Evolutionary conservation across 2,329 filamentous ascomycete species (phyloP).

Genomic region (Fusarium pseudoanthophilum): DNA sequence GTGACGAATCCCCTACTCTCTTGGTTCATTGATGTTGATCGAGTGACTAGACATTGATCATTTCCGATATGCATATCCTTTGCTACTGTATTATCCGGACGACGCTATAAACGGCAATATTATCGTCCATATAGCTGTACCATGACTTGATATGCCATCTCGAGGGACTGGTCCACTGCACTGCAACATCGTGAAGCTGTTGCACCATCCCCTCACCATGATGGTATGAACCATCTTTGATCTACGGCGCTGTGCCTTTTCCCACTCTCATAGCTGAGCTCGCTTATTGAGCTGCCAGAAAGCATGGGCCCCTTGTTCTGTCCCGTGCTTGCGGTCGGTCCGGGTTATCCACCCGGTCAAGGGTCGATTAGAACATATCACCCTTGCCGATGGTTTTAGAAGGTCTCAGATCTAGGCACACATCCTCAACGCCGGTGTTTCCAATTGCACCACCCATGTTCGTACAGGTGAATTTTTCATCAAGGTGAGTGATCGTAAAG

Average conservation of each 20-base stretch:
- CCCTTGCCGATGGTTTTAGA: slow-evolving; percentile 24
- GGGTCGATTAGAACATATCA: slow-evolving; percentile 21
- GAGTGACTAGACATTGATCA: slow-evolving; percentile 1
- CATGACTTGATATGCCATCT: slow-evolving; percentile 11
- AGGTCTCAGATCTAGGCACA: slow-evolving; percentile 28
- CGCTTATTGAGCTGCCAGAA: slow-evolving; percentile 15
- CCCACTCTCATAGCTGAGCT: slow-evolving; percentile 27
- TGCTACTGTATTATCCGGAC: background rate
- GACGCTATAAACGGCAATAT: slow-evolving; percentile 6
- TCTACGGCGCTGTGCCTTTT: slow-evolving; percentile 23
- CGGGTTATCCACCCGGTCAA: slow-evolving; percentile 37
- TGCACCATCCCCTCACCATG: slow-evolving; percentile 20
- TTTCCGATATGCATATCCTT: slow-evolving; percentile 11
- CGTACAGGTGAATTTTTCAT: slow-evolving; percentile 1
- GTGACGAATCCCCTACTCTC: background rate
- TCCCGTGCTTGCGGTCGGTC: slow-evolving; percentile 31
- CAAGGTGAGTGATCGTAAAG: background rate
- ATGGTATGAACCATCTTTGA: slow-evolving; percentile 9
- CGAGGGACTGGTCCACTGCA: slow-evolving; percentile 5
- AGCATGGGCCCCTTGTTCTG: slow-evolving; percentile 24
- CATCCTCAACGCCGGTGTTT: slow-evolving; percentile 38
- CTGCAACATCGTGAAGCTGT: slow-evolving; percentile 23
- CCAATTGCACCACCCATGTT: slow-evolving; percentile 23
- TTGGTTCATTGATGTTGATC: slow-evolving; percentile 21
- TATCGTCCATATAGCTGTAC: background rate